Base-by-base conservation (phyloP, 345 rosid genomes). In the Psidium friedrichsthalianum region DNA sequence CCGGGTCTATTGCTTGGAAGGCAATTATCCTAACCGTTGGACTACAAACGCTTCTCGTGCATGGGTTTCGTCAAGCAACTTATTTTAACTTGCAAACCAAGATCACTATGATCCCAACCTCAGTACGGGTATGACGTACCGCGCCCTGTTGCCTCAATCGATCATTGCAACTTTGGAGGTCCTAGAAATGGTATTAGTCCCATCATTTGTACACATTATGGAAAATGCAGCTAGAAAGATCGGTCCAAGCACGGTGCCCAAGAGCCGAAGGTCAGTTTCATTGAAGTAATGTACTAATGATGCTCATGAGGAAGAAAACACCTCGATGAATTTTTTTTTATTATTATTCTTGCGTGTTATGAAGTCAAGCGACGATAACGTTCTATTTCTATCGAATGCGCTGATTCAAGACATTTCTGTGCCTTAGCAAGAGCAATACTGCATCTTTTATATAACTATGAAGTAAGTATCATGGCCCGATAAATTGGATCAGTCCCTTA, bases 1-100 rank as follows among this genome's bases (percentile, higher is more conserved):
- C 95, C 94, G 94, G 95, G 92, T 93, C 95, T 95, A 93, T 94
- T 94, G 92, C 92, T 95, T 92, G 94, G 96, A 92, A 94, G 98
- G 93, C 94, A 93, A 94, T 91, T 93, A 95, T 95, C 96, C 94
- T 94, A 90, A 93, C 95, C 95, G 93, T 94, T 93, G 98, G 94
- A 94, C 97, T 93, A 93, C 96, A 94, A 85, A 93, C 95, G 87
- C 92, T 29, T 56, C 4, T 8, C 3, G 9, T 56, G 25, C 11
- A 20, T 0, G 1, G 11, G 11, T 9, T 49, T 49, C 11, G 51
- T 49, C 52, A n/a, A n/a, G n/a, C n/a, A n/a, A n/a, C n/a, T n/a
- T n/a, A n/a, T n/a, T n/a, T n/a, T n/a, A n/a, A n/a, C n/a, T 51
- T 3, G 14, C 11, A 51, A 8, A 0, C 14, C 3, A 51, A 11